Percentiles rank a stretch among this genome's conserved stretches.
Conservation (phyloP, 1,284 basidiomycete genomes). For the Ustilago sp. region DNA sequence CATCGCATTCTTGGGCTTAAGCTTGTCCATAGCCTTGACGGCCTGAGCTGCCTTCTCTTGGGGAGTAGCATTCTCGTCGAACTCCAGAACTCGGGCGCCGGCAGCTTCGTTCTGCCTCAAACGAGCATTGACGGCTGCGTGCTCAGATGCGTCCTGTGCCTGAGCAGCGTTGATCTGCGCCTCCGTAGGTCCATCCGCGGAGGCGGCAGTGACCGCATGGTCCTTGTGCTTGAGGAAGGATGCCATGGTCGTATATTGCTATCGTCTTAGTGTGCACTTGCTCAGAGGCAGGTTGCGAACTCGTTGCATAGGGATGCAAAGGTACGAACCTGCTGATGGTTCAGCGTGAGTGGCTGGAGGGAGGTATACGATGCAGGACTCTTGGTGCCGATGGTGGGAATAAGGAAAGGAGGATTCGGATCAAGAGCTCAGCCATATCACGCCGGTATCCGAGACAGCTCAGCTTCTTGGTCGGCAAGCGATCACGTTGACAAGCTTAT, state of each 20-base stretch:
- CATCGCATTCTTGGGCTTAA: slow-evolving; percentile 52
- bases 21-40: slow-evolving; percentile 42
- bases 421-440: neutral
- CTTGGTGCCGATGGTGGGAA: neutral
- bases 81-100: slow-evolving; percentile 60
- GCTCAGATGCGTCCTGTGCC: slow-evolving; percentile 46
- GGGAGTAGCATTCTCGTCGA: slow-evolving; percentile 63
- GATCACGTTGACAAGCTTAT: neutral
- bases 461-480: neutral
- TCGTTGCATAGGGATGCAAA: slow-evolving; percentile 14
- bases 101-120: slow-evolving; percentile 50
- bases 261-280: neutral
- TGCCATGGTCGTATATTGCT: slow-evolving; percentile 23
- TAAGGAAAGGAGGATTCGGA: neutral
- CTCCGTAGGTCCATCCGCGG: slow-evolving; percentile 19
- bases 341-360: neutral
- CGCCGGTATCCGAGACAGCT: neutral
- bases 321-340: neutral
- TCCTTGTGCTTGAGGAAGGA: slow-evolving; percentile 43
- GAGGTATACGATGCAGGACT: neutral
- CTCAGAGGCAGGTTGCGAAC: neutral
- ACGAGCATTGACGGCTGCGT: slow-evolving; percentile 34
- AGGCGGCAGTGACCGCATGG: slow-evolving; percentile 23
- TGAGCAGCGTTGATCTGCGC: slow-evolving; percentile 44
- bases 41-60: slow-evolving; percentile 63